These are phyloP conservation scores for Microsporum audouinii DNA, from an alignment of 2,329 filamentous ascomycete genomes.

Conservation along the genomic window DNA sequence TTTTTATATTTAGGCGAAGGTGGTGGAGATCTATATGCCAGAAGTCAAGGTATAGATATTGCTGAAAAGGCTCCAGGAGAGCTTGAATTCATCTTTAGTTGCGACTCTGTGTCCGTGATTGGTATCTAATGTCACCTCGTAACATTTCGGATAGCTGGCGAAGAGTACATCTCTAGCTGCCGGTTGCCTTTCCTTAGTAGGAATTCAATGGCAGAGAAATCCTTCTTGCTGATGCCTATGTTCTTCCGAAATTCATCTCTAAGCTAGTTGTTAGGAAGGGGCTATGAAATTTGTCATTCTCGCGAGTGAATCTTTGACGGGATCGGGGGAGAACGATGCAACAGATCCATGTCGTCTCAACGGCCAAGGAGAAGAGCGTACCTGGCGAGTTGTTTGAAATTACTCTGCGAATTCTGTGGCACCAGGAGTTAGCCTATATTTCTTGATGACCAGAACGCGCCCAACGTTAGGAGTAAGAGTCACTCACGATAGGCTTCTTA, in stretches of 20 bases:
- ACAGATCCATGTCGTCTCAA: neutral
- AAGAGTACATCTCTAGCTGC: conserved; percentile 72
- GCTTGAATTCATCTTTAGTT: neutral
- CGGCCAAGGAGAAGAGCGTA: conserved; percentile 17
- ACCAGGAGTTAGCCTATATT: neutral
- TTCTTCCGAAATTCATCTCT: conserved; percentile 70
- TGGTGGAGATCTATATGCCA: neutral
- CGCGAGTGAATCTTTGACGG: neutral
- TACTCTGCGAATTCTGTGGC: conserved; percentile 28
- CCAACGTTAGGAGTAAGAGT: neutral
- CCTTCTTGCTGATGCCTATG: conserved; percentile 60
- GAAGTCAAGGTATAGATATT: neutral
- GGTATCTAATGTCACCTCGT: conserved; percentile 17
- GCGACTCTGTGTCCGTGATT: neutral
- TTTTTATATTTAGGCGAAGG: neutral
- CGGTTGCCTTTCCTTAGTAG: conserved; percentile 67
- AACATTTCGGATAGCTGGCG: conserved; percentile 69
- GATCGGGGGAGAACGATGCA: neutral
- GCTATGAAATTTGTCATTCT: neutral
- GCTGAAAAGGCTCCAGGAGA: too few species aligned
- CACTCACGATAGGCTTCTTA: conserved; percentile 62
- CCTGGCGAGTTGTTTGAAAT: conserved; percentile 35
- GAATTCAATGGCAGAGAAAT: conserved; percentile 78
- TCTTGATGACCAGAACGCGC: too few species aligned
- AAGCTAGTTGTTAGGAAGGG: neutral